phyloP scores from a whole-genome alignment of 2,329 filamentous ascomycete genomes.

The Capronia americana region DNA sequence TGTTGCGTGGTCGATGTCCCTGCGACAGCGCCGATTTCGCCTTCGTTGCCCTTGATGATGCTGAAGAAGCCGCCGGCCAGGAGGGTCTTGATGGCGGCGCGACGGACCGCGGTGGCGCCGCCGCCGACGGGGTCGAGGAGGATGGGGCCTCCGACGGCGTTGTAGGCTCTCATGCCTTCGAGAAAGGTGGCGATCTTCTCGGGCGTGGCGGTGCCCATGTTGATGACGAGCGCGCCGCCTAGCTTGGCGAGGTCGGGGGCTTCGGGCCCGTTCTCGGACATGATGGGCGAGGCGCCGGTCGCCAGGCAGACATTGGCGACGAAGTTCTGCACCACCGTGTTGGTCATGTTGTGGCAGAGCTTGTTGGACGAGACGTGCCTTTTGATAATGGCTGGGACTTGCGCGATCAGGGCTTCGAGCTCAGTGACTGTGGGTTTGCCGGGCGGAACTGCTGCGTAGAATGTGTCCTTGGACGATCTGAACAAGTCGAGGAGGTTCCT shows the following conservation, averaged over 20 bases:
- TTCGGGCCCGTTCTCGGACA: conserved; percentile 87
- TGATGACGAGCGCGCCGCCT: conserved; percentile 81
- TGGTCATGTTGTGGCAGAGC: conserved; percentile 96
- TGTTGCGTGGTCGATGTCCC: conserved; percentile 67
- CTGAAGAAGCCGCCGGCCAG: conserved; percentile 78
- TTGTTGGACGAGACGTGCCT: conserved; percentile 69
- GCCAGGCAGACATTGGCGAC: conserved; percentile 88
- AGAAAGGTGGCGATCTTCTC: conserved; percentile 75
- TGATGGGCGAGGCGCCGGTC: conserved; percentile 84
- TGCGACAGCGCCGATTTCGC: conserved; percentile 78
- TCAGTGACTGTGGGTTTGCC: conserved; percentile 39
- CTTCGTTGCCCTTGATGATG: conserved; percentile 92
- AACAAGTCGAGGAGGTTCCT: conserved; percentile 65
- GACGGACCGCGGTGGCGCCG: conserved; percentile 78
- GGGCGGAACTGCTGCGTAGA: conserved; percentile 41
- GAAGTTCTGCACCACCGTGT: conserved; percentile 93
- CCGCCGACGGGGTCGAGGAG: conserved; percentile 90
- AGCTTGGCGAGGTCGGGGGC: conserved; percentile 78
- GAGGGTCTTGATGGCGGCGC: conserved; percentile 72
- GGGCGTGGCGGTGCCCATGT: conserved; percentile 90
- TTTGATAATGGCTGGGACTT: conserved; percentile 59
- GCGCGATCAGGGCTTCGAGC: conserved; percentile 42
- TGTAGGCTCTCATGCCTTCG: conserved; percentile 80
- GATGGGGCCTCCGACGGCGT: conserved; percentile 73
- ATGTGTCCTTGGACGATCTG: conserved; percentile 45